Evolutionary conservation across 768 basidiomycete species (phyloP), one percentile per base, ranked within the genome.

Genomic region (Kockovaella imperatae): DNA sequence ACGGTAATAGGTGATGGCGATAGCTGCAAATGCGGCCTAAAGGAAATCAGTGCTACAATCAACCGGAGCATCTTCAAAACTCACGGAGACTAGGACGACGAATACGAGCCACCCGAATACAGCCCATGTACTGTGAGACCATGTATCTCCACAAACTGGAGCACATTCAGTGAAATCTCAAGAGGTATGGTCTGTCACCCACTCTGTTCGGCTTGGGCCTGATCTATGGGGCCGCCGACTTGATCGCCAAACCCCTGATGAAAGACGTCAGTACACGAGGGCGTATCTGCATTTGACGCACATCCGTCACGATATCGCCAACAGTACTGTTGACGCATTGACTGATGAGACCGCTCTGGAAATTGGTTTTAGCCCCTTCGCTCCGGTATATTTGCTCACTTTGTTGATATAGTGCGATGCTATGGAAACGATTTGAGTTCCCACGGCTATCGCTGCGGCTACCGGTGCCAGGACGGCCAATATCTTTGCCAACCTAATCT

Each of bases 1-100:
- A 20, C 82, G 81, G 62, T 83, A 81, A 74, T 82, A 90, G 13
- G 77, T 75, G 64, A 83, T 83, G 2, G 81, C 78, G 56, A 85
- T 59, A 40, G 76, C 54, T n/a, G 78, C 77, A 75, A 87, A 86
- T 10, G 31, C 31, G n/a, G 10, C 31, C 10, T 21, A 39, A 0
- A 36, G 30, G 4, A 17, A 26, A 34, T 44, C 35, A 54, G 39
- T 8, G 5, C 14, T 14, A 31, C 43, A 21, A 45, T 30, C 13
- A n/a, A 26, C 10, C 40, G 6, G 4, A 34, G 18, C 42, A 42
- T 10, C 23, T 25, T 42, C 18, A 6, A 42, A 42, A 42, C 21
- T 25, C 23, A 42, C 24, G 23, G 36, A 39, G 10, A 39, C 13
- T 8, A 39, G 10, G 8, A 21, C 11, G 25, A 42, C 24, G 25